Evolutionary conservation across 805 yeast species (phyloP).

Genomic region (Schizosaccharomyces cryophilus): DNA sequence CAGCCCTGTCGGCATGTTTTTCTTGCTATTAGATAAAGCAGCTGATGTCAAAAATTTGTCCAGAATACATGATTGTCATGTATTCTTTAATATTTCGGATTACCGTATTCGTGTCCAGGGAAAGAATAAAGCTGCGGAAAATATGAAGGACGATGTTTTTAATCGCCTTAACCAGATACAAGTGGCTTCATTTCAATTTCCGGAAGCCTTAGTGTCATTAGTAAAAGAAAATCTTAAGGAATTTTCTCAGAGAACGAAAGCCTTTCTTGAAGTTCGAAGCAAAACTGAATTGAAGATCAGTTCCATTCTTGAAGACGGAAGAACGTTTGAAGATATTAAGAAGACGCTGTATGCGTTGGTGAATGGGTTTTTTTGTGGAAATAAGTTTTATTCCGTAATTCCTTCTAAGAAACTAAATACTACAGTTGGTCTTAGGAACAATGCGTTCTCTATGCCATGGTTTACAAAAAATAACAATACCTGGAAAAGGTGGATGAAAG

Average conservation of each 20-base stretch:
- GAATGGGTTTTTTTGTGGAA: no score
- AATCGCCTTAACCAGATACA: no score
- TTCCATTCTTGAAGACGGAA: not conserved
- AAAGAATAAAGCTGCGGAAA: not conserved
- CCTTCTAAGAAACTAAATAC: no score
- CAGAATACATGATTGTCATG: not conserved
- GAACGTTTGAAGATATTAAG: not conserved
- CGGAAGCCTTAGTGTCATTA: not conserved
- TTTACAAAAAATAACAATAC: not conserved
- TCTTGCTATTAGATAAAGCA: not conserved
- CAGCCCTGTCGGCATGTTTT: not conserved
- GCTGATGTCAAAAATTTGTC: not conserved
- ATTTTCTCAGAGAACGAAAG: not conserved
- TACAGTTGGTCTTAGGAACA: not conserved
- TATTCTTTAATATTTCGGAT: not conserved
- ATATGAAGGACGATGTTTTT: not conserved
- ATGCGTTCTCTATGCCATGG: not conserved
- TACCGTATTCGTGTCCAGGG: not conserved
- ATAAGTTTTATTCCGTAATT: no score
- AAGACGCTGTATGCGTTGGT: not conserved
- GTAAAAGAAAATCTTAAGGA: not conserved
- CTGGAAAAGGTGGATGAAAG: conserved; percentile 5
- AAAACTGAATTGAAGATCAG: not conserved
- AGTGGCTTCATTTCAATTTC: not conserved
- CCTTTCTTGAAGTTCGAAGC: not conserved